Evolutionary conservation across 2,329 filamentous ascomycete genomes (phyloP), one percentile per base, ranked within the genome.

Genomic region (Fusarium nematophilum): DNA sequence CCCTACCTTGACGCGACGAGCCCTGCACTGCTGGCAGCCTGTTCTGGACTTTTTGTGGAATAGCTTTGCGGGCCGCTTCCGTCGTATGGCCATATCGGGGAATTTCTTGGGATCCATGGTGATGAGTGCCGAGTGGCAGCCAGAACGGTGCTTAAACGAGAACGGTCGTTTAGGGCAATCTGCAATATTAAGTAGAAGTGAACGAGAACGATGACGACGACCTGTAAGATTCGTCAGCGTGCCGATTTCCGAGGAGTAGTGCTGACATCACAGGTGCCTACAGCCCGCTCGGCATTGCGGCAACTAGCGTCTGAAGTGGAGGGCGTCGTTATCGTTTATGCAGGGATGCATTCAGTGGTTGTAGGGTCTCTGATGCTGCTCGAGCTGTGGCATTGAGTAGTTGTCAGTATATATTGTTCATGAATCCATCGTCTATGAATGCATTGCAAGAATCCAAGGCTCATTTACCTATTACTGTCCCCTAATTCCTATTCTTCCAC

Each of bases 1-100:
- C 13, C 45, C 11, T 26, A 31, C 64, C 66, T 68, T 68, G 15
- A 68, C 66, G 6, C 64, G 57, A 17, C 66, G 66, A 11, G 44
- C 40, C 17, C 66, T 57, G 14, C 66, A 68, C 26, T 56, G 45
- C 37, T 66, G 60, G 40, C 66, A 68, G 2, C 66, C 64, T 2
- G 62, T 68, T 15, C 62, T 51, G 9, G 60, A 58, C 49, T 68
- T 67, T 46, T 61, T 68, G 53, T 68, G 66, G 52, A 68, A 68
- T 21, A 67, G 58, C 48, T 67, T 65, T 5, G 62, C 44, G 7
- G 44, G 33, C 15, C 44, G 44, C 38, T 38, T 47, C 9, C 52
- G 31, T 5, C 8, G 5, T 29, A 21, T n/a, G 15, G 27, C 17
- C 15, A 14, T 21, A 38, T 38, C 25, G 25, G 44, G 14, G 8